Evolutionary conservation across 495 filamentous ascomycete genomes (phyloP).

Genomic region (Recurvomyces mirabilis): DNA sequence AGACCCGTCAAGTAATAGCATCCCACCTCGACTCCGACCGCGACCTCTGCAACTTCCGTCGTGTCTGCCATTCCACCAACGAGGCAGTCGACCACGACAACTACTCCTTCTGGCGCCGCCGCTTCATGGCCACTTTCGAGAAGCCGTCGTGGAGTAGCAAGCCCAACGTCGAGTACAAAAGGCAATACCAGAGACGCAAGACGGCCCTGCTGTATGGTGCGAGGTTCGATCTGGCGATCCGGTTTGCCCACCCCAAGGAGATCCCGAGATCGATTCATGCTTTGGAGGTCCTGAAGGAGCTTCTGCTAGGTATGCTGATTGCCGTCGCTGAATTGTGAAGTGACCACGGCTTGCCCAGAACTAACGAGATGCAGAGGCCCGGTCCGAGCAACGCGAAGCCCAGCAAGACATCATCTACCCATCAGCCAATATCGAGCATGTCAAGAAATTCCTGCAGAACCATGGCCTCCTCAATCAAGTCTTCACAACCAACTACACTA

Average conservation of each 20-base stretch:
- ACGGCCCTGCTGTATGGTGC: slow-evolving; percentile 19
- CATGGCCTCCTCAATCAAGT: slow-evolving; percentile 4
- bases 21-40: slow-evolving; percentile 23
- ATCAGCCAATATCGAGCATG: slow-evolving; percentile 1
- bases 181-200: slow-evolving; percentile 23
- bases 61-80: slow-evolving; percentile 21
- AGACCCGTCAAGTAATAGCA: slow-evolving; percentile 28
- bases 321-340: not conserved
- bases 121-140: slow-evolving; percentile 23
- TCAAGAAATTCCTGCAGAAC: slow-evolving; percentile 5
- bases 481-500: not conserved
- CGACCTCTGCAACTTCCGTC: slow-evolving; percentile 24
- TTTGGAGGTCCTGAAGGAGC: slow-evolving; percentile 21
- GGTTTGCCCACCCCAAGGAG: slow-evolving; percentile 3
- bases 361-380: not conserved
- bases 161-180: slow-evolving; percentile 17
- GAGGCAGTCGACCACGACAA: slow-evolving; percentile 26
- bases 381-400: too few relatives aligned
- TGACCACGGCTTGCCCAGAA: not conserved
- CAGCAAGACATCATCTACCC: slow-evolving; percentile 3
- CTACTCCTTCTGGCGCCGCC: slow-evolving; percentile 26
- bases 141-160: slow-evolving; percentile 2
- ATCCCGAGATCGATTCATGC: slow-evolving; percentile 5
- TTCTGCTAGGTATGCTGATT: slow-evolving; percentile 23
- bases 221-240: slow-evolving; percentile 17